These are phyloP conservation scores for Macadamia integrifolia DNA, from an alignment of 164 flowering plant genomes.

Conservation along the genomic window DNA sequence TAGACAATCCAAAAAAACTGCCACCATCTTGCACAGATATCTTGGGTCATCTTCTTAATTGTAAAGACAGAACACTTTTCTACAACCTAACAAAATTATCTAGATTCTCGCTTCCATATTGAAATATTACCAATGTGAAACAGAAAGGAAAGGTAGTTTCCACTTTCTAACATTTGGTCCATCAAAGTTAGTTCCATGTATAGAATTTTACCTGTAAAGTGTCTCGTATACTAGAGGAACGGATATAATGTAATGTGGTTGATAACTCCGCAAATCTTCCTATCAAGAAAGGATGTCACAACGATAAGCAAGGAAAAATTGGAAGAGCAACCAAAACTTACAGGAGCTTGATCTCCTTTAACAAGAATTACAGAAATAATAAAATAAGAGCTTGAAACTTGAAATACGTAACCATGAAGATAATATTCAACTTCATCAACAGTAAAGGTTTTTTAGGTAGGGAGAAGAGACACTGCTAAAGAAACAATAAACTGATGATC, in stretches of 20 bases:
- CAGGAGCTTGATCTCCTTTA: background rate
- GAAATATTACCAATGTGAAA: background rate
- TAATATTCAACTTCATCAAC: too few relatives aligned
- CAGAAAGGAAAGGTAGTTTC: background rate
- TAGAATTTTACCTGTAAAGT: conserved; percentile 63
- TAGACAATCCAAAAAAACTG: too few relatives aligned
- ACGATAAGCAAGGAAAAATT: conserved; percentile 1
- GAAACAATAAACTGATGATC: background rate
- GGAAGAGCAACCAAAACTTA: background rate
- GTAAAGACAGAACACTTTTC: too few relatives aligned
- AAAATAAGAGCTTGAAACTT: background rate
- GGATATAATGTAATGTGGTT: conserved; percentile 77
- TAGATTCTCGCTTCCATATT: background rate
- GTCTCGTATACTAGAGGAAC: conserved; percentile 93
- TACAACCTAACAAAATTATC: background rate
- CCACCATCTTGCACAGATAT: too few relatives aligned
- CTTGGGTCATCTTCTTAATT: too few relatives aligned
- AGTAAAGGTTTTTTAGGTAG: too few relatives aligned
- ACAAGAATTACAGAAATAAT: background rate
- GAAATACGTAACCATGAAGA: background rate
- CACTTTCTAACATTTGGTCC: background rate
- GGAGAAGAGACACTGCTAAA: background rate
- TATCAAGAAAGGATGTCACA: conserved; percentile 22
- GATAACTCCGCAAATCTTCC: conserved; percentile 79
- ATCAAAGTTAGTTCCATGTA: background rate